Evolutionary conservation across 129 eudicot species (phyloP).

Genomic region (Glebionis coronaria): DNA sequence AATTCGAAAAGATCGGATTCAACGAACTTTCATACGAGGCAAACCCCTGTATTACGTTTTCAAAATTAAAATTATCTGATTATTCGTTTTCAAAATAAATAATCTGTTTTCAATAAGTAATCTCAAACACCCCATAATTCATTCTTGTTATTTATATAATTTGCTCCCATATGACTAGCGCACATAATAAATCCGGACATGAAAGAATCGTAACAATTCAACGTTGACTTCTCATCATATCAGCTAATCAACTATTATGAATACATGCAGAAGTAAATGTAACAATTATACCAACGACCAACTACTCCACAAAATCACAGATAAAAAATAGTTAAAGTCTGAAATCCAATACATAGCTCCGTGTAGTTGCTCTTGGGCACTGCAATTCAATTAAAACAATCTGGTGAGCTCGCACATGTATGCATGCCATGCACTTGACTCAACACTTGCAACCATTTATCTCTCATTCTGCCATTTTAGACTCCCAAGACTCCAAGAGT

Average conservation of each 20-base stretch:
- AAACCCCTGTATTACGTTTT: too few species aligned
- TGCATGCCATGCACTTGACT: not conserved
- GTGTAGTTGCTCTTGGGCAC: slow-evolving; percentile 4
- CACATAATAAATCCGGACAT: too few species aligned
- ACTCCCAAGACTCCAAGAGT: slow-evolving; percentile 15
- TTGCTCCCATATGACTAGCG: too few species aligned
- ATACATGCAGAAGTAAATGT: slow-evolving; percentile 5
- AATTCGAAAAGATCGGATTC: too few species aligned
- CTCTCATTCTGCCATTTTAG: not conserved
- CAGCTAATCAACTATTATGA: not conserved
- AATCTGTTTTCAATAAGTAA: too few species aligned
- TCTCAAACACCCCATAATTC: too few species aligned
- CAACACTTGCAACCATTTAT: not conserved
- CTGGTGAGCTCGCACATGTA: not conserved
- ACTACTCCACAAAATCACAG: slow-evolving; percentile 17
- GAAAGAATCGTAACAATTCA: not conserved
- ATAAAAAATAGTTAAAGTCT: slow-evolving; percentile 17
- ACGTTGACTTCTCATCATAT: slow-evolving; percentile 5
- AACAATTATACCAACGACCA: slow-evolving; percentile 19
- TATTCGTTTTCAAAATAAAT: too few species aligned
- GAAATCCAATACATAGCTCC: slow-evolving; percentile 11
- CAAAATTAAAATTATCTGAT: too few species aligned
- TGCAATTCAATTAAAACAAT: slow-evolving; percentile 2
- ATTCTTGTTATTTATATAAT: too few species aligned
- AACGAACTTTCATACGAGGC: too few species aligned